phyloP scores from a whole-genome alignment of 1,284 basidiomycete genomes.

The Ganoderma sinense region DNA sequence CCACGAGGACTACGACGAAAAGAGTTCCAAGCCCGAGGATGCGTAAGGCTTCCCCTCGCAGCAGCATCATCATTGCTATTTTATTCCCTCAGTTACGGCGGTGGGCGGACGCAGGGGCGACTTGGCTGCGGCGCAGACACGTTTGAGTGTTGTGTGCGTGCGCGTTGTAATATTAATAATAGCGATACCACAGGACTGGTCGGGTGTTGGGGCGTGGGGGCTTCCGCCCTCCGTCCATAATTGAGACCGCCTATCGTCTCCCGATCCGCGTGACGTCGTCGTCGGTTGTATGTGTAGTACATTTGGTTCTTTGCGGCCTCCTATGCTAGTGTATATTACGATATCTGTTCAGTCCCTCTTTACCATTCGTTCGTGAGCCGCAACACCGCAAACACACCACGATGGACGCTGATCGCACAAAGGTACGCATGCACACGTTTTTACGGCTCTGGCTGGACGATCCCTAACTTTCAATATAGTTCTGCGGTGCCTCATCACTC shows the following conservation, averaged over 20 bases:
- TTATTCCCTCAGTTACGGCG: not conserved
- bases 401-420: not conserved
- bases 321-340: not conserved
- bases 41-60: conserved; percentile 12
- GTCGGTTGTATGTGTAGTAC: not conserved
- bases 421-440: not conserved
- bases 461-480: too few relatives aligned
- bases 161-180: not conserved
- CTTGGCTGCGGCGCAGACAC: not conserved
- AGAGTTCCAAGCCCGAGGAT: conserved; percentile 33
- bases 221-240: not conserved
- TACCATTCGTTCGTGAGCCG: not conserved
- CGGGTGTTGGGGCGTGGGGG: not conserved
- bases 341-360: not conserved
- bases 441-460: too few relatives aligned
- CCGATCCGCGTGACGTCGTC: not conserved
- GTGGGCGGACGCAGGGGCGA: not conserved
- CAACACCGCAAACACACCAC: not conserved
- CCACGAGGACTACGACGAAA: conserved; percentile 44
- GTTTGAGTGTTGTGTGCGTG: not conserved
- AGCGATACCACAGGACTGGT: not conserved
- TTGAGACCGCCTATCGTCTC: not conserved
- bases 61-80: not conserved
- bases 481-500: too few relatives aligned
- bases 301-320: not conserved